A percentile compares a stretch with the other conserved stretches of the same genome.
phyloP scores from a whole-genome alignment of 345 rosid species.

The Lumnitzera littorea region DNA sequence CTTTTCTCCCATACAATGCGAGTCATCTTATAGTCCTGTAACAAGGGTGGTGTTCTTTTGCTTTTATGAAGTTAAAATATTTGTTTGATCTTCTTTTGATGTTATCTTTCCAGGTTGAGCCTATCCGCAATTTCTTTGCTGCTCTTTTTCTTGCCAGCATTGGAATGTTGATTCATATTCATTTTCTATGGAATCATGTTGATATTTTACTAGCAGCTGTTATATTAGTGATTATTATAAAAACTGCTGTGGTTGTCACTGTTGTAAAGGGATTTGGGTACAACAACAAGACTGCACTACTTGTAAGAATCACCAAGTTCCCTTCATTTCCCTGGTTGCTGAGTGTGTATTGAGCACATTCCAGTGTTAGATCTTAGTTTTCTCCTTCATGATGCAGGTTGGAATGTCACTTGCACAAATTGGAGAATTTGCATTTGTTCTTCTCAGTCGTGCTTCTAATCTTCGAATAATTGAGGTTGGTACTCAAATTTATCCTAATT shows the following conservation, averaged over 20 bases:
- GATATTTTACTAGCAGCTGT: constrained; percentile 85
- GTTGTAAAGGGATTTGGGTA: constrained; percentile 87
- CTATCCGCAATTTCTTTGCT: constrained; percentile 89
- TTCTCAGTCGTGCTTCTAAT: constrained; percentile 96
- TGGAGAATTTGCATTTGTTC: constrained; percentile 96
- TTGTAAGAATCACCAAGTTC: constrained; percentile 40
- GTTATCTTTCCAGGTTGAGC: constrained; percentile 56
- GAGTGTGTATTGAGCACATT: not conserved
- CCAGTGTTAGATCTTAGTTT: constrained; percentile 11
- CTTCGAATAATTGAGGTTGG: constrained; percentile 91
- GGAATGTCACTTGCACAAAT: constrained; percentile 97
- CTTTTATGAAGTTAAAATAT: not conserved
- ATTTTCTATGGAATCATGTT: constrained; percentile 89
- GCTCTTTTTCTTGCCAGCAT: constrained; percentile 91
- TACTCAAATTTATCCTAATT: not conserved
- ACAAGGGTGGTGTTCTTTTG: not conserved
- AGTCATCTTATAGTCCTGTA: not conserved
- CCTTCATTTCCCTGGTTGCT: not conserved
- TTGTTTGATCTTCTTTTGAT: constrained; percentile 5
- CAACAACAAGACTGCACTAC: constrained; percentile 80
- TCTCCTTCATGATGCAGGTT: constrained; percentile 35
- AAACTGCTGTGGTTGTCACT: constrained; percentile 51
- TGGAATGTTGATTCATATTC: constrained; percentile 86
- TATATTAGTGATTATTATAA: constrained; percentile 63
- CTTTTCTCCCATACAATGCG: no score